phyloP scores from a whole-genome alignment of 768 basidiomycete genomes.

The Kwoniella botswanensis region DNA sequence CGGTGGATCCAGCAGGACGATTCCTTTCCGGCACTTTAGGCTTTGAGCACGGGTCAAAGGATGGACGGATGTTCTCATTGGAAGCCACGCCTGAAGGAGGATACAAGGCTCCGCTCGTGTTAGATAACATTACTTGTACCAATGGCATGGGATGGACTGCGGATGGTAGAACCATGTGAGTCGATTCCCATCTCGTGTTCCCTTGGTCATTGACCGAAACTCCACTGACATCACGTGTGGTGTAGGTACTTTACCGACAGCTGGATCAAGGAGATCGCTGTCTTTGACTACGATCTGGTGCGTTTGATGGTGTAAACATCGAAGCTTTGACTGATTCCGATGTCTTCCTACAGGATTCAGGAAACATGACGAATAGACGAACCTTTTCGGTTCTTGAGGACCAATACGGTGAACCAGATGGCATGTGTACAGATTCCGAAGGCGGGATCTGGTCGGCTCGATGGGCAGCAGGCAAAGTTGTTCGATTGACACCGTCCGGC shows the following conservation, averaged over 20 bases:
- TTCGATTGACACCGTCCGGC: constrained; percentile 17
- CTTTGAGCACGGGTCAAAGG: constrained; percentile 5
- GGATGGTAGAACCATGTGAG: constrained; percentile 23
- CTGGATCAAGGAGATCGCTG: constrained; percentile 14
- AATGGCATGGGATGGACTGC: constrained; percentile 29
- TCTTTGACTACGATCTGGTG: constrained; percentile 24
- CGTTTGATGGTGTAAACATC: background rate
- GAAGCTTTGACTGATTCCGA: background rate
- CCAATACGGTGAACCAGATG: constrained; percentile 17
- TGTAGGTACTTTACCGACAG: constrained; percentile 28
- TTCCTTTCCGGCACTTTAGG: constrained; percentile 21
- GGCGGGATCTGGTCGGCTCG: constrained; percentile 25
- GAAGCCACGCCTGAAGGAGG: background rate
- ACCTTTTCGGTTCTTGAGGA: constrained; percentile 6
- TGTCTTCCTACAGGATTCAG: background rate
- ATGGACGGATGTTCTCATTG: constrained; percentile 13
- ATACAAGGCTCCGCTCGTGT: constrained; percentile 2
- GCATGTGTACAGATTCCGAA: constrained; percentile 19
- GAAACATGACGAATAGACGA: constrained; percentile 10
- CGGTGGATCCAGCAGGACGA: constrained; percentile 16
- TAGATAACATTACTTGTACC: constrained; percentile 16
- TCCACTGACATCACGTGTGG: too few relatives aligned
- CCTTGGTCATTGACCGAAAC: background rate
- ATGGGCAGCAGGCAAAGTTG: constrained; percentile 19
- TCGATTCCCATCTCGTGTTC: background rate